These are phyloP conservation scores for Conidiobolus incongruus DNA, from an alignment of 371 early-diverging fungal species.

Conservation along the genomic window DNA sequence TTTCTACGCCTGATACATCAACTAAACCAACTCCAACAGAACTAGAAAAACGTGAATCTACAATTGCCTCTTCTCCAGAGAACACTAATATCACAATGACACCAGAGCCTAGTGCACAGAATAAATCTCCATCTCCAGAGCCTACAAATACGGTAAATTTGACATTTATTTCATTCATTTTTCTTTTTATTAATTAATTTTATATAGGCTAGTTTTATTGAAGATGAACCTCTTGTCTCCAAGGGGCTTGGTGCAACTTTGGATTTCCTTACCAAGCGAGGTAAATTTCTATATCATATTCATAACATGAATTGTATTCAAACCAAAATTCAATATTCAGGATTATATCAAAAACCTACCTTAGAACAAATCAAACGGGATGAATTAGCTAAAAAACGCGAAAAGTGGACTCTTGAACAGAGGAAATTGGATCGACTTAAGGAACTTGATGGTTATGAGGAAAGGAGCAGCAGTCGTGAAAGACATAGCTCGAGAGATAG, in stretches of 20 bases:
- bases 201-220: too few relatives aligned
- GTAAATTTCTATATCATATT: too few relatives aligned
- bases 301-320: too few relatives aligned
- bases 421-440: conserved; percentile 22
- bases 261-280: conserved; percentile 17
- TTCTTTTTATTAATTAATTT: too few relatives aligned
- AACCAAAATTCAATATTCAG: too few relatives aligned
- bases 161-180: too few relatives aligned
- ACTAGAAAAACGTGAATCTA: neutral
- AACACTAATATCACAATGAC: conserved; percentile 18
- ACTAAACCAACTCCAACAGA: conserved; percentile 5
- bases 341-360: conserved; percentile 29
- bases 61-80: conserved; percentile 16
- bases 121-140: too few relatives aligned
- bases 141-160: too few relatives aligned
- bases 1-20: too few relatives aligned
- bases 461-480: conserved; percentile 7
- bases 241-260: conserved; percentile 70
- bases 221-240: conserved; percentile 62
- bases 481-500: conserved; percentile 4
- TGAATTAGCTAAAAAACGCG: conserved; percentile 28
- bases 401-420: conserved; percentile 44
- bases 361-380: conserved; percentile 39
- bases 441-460: conserved; percentile 20
- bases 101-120: conserved; percentile 17